phyloP scores from a whole-genome alignment of 1,284 basidiomycete species.

The Pseudozyma pruni region DNA sequence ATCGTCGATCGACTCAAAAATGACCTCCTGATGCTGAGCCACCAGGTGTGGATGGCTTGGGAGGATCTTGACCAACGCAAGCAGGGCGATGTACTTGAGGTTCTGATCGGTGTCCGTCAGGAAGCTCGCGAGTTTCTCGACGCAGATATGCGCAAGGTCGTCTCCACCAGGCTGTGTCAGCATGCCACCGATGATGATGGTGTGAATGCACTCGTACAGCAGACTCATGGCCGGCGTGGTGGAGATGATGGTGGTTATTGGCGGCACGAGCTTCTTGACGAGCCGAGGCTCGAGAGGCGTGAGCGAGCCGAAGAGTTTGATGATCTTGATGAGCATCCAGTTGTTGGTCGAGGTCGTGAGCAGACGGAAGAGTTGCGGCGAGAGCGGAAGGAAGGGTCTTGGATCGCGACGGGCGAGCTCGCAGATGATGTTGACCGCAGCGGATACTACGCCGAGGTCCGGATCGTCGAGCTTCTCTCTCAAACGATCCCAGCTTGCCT shows the following conservation, averaged over 20 bases:
- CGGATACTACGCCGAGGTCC: slow-evolving; percentile 80
- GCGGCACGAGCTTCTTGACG: slow-evolving; percentile 90
- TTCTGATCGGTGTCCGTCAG: slow-evolving; percentile 95
- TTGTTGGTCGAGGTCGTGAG: slow-evolving; percentile 95
- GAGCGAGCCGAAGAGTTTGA: slow-evolving; percentile 74
- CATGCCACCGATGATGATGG: slow-evolving; percentile 97
- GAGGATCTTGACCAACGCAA: slow-evolving; percentile 94
- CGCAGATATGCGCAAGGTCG: slow-evolving; percentile 84
- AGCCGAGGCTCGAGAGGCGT: slow-evolving; percentile 91
- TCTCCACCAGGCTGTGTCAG: slow-evolving; percentile 71
- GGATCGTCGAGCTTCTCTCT: slow-evolving; percentile 74
- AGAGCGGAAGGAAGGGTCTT: slow-evolving; percentile 68
- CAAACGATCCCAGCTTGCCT: slow-evolving; percentile 71
- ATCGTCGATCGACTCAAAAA: slow-evolving; percentile 88
- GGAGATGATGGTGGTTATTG: slow-evolving; percentile 91
- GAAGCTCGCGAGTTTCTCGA: slow-evolving; percentile 92
- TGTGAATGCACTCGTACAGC: slow-evolving; percentile 97
- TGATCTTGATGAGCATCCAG: slow-evolving; percentile 99
- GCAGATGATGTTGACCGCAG: slow-evolving; percentile 92
- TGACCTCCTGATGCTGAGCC: slow-evolving; percentile 89
- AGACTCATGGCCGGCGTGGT: slow-evolving; percentile 95
- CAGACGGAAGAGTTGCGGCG: slow-evolving; percentile 93
- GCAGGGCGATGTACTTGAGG: slow-evolving; percentile 89
- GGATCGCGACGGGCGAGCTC: slow-evolving; percentile 76
- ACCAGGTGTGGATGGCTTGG: slow-evolving; percentile 91